These are phyloP conservation scores for Lachnellula willkommii DNA, from an alignment of 2,329 filamentous ascomycete genomes.

Conservation along the genomic window DNA sequence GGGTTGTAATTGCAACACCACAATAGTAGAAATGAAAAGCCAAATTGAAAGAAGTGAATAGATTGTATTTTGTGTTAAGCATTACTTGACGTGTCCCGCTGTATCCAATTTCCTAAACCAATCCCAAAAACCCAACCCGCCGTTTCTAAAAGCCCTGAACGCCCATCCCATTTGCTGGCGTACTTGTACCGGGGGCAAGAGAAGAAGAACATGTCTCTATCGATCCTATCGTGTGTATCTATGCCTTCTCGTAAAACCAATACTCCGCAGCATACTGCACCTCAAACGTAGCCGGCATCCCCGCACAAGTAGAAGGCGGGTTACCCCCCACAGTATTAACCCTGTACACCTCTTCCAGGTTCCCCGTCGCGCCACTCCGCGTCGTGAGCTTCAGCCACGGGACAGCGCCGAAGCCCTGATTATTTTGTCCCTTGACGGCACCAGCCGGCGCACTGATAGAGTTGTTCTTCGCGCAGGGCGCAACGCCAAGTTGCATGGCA, in stretches of 20 bases:
- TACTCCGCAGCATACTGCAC: slow-evolving; percentile 82
- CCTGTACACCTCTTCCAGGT: slow-evolving; percentile 72
- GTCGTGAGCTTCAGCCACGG: slow-evolving; percentile 71
- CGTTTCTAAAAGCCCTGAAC: not conserved
- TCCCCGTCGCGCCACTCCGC: slow-evolving; percentile 50
- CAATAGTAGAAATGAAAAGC: no score
- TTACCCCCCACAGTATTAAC: slow-evolving; percentile 78
- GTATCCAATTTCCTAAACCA: no score
- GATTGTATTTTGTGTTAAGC: no score
- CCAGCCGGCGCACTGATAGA: slow-evolving; percentile 56
- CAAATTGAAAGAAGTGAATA: no score
- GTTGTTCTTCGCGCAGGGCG: slow-evolving; percentile 56
- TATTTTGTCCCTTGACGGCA: slow-evolving; percentile 51
- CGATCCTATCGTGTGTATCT: no score
- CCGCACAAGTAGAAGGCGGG: slow-evolving; percentile 67
- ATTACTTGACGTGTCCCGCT: no score
- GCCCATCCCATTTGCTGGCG: slow-evolving; percentile 3
- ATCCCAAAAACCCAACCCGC: no score
- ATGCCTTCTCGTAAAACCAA: no score
- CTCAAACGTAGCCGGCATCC: slow-evolving; percentile 57
- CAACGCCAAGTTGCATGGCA: slow-evolving; percentile 51
- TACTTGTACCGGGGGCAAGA: not conserved
- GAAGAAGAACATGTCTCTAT: not conserved
- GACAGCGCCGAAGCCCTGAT: slow-evolving; percentile 62
- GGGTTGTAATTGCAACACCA: no score